Base-by-base conservation (phyloP, 1,284 basidiomycete species). In the Fomitopsis pinicola region DNA sequence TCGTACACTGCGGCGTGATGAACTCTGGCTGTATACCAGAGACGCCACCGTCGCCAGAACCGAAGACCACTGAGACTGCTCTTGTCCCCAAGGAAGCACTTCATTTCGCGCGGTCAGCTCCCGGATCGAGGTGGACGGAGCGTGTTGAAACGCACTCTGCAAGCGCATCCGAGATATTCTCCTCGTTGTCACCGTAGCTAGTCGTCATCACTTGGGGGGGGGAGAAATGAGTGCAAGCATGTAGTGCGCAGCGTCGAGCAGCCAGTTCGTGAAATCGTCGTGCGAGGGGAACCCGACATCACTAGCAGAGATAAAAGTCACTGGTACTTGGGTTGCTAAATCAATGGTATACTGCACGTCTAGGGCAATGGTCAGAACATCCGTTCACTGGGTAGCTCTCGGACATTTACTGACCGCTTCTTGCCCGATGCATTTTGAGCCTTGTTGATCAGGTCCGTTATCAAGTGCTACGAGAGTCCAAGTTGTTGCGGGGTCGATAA, bases 281-380 rank as follows among this genome's bases (percentile, higher is more conserved):
- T 67, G 63, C 55, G 59, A 61, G 50, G 61, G 63, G 22, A 22
- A n/a, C 59, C 19, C 2, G 33, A 10, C 28, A 15, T 65, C 40
- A 19, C 67, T 67, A 12, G 67, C 67, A 14, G 67, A 67, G 9
- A 66, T 52, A 46, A 66, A 65, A 15, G 42, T 71, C 26, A 63
- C 61, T 36, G 66, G 59, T 22, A 68, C 66, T 78, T 76, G 80
- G 78, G 75, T 83, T 82, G 73, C 82, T 82, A 89, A 73, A 22
- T 81, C 84, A 8, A 78, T 81, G 10, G 84, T 81, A 63, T 87
- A 87, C 73, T 89, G 83, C 42, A 86, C 82, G 64, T 88, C 85
- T 14, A 88, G 74, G 66, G n/a, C 7, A 54, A 5, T 28, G 36
- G 30, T 40, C 8, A 22, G 22, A 22, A 22, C 22, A 22, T 22